phyloP scores from a whole-genome alignment of 202 grass and related monocot species.

The Thinopyrum obtusiflorum region DNA sequence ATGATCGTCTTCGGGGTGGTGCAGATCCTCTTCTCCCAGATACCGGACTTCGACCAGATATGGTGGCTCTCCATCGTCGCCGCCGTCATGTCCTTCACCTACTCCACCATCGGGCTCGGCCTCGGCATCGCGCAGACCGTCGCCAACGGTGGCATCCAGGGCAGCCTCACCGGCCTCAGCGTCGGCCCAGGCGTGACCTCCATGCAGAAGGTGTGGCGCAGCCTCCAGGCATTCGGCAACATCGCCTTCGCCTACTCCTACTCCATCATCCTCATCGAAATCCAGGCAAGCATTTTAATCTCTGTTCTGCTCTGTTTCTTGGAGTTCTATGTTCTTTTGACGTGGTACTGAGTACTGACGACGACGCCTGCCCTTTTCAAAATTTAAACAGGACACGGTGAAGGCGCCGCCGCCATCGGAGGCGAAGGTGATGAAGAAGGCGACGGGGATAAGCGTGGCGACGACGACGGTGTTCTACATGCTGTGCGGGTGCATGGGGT shows the following conservation, averaged over 20 bases:
- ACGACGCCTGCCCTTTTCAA: background rate
- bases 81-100: constrained; percentile 87
- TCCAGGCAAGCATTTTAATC: constrained; percentile 46
- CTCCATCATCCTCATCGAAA: constrained; percentile 87
- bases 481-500: constrained; percentile 88
- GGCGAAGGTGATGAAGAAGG: constrained; percentile 73
- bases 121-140: constrained; percentile 72
- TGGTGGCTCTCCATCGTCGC: constrained; percentile 96
- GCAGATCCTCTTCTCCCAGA: constrained; percentile 78
- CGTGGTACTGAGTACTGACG: background rate
- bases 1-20: constrained; percentile 72
- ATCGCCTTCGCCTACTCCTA: constrained; percentile 92
- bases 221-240: constrained; percentile 83
- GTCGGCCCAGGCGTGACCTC: constrained; percentile 40
- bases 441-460: constrained; percentile 54
- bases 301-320: background rate
- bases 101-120: constrained; percentile 65
- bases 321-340: background rate
- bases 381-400: constrained; percentile 51
- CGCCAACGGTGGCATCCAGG: constrained; percentile 57
- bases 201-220: constrained; percentile 66
- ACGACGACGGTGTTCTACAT: constrained; percentile 86
- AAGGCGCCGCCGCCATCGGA: constrained; percentile 73
- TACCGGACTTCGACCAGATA: constrained; percentile 81
- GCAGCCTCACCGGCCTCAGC: constrained; percentile 75